Evolutionary conservation across 352 stramenopile species (phyloP).

Genomic region (Phytophthora hibernalis): DNA sequence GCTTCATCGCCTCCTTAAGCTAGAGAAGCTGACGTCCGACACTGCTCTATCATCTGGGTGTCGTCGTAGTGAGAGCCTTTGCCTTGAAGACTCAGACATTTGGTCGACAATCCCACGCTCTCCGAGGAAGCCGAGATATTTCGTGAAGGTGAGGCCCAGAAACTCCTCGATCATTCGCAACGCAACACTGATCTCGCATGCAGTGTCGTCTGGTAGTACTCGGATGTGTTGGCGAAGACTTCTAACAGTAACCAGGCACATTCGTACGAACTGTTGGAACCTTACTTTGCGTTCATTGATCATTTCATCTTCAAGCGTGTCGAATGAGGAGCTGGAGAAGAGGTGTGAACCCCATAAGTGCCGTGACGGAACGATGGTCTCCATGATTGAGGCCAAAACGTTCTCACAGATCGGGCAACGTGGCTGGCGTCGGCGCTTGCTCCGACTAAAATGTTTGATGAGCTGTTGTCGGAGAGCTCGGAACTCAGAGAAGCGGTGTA

Average conservation of each 20-base stretch:
- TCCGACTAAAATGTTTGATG: slow-evolving; percentile 62
- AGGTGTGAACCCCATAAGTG: slow-evolving; percentile 44
- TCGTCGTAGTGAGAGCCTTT: slow-evolving; percentile 18
- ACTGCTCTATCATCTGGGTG: slow-evolving; percentile 22
- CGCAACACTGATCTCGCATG: slow-evolving; percentile 63
- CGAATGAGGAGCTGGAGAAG: slow-evolving; percentile 27
- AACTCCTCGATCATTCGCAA: slow-evolving; percentile 77
- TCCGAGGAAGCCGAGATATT: slow-evolving; percentile 68
- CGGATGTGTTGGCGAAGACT: slow-evolving; percentile 71
- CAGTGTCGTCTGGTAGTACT: slow-evolving; percentile 49
- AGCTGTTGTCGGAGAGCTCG: slow-evolving; percentile 61
- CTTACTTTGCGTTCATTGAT: slow-evolving; percentile 59
- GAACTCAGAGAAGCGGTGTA: slow-evolving; percentile 81
- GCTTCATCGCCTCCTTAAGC: slow-evolving; percentile 12
- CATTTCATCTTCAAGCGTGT: slow-evolving; percentile 33
- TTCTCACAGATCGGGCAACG: slow-evolving; percentile 69
- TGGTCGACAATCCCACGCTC: slow-evolving; percentile 65
- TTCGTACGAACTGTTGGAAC: slow-evolving; percentile 62
- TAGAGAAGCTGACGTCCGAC: slow-evolving; percentile 16
- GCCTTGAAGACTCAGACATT: slow-evolving; percentile 21
- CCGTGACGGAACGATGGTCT: slow-evolving; percentile 56
- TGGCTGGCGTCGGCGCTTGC: slow-evolving; percentile 30
- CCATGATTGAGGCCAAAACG: slow-evolving; percentile 65
- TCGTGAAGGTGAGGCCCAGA: slow-evolving; percentile 68
- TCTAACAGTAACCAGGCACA: slow-evolving; percentile 61